These are phyloP conservation scores for Rhododendron henanense DNA, from an alignment of 148 eudicot species.

Conservation along the genomic window DNA sequence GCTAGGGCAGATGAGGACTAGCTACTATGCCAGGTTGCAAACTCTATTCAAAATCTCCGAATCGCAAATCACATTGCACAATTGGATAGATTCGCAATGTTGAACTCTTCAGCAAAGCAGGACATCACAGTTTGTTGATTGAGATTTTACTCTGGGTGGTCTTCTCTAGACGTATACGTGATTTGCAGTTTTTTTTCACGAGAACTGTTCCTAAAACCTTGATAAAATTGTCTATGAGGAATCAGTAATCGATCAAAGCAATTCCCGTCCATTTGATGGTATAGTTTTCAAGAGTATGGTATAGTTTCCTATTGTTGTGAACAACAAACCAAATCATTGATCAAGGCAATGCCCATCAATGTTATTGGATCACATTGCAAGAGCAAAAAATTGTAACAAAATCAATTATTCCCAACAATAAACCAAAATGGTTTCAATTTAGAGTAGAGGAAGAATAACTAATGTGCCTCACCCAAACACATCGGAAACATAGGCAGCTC, in stretches of 20 bases:
- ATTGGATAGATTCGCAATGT: not conserved
- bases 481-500: conserved; percentile 53
- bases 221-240: too few species aligned
- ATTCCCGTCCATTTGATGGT: too few species aligned
- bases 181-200: too few species aligned
- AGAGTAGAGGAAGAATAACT: not conserved
- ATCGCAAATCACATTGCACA: not conserved
- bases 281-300: too few species aligned
- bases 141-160: too few species aligned
- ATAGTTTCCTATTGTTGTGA: not conserved
- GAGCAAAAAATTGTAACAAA: not conserved
- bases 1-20: not conserved
- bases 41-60: not conserved
- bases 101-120: not conserved
- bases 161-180: too few species aligned
- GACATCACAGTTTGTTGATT: not conserved
- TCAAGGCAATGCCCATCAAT: not conserved
- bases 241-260: too few species aligned
- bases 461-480: conserved; percentile 35
- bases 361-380: not conserved
- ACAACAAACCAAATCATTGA: not conserved
- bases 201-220: too few species aligned
- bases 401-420: not conserved
- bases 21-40: not conserved
- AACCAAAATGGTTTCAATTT: not conserved